Conservation (phyloP, 257 asterid species). For the Nicotiana obtusifolia region DNA sequence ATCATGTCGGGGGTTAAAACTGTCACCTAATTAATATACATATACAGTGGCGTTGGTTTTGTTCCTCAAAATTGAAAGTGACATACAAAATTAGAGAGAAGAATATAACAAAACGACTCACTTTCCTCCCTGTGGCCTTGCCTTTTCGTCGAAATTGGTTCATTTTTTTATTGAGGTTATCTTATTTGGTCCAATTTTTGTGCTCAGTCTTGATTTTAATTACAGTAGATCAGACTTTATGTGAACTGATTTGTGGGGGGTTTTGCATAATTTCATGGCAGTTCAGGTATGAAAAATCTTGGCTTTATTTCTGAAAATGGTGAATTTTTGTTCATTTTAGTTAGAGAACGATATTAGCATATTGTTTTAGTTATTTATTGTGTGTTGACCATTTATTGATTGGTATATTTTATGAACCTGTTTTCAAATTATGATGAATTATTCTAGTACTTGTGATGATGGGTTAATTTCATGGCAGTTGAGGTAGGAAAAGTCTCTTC, state of each 20-base stretch:
- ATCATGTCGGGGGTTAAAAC: conserved; percentile 27
- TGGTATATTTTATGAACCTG: background rate
- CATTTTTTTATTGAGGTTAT: conserved; percentile 12
- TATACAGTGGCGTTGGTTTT: background rate
- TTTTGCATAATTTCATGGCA: conserved; percentile 3
- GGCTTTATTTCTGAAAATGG: background rate
- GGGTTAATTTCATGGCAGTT: conserved; percentile 8
- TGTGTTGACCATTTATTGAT: background rate
- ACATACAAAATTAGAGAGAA: conserved; percentile 16
- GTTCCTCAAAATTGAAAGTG: conserved; percentile 20
- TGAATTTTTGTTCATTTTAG: background rate
- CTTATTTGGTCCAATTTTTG: background rate
- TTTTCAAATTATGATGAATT: background rate
- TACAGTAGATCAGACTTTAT: background rate
- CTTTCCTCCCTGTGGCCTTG: conserved; percentile 26
- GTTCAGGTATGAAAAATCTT: conserved; percentile 34
- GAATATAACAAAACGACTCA: conserved; percentile 16
- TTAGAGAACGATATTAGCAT: background rate
- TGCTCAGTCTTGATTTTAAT: background rate
- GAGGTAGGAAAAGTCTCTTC: conserved; percentile 30
- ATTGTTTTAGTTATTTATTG: background rate
- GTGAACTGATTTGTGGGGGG: conserved; percentile 9
- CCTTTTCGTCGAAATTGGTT: conserved; percentile 21
- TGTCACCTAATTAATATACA: conserved; percentile 16
- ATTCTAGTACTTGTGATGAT: background rate